Evolutionary conservation across 108 stramenopile species (phyloP).

Genomic region (Cyclotella sp.): DNA sequence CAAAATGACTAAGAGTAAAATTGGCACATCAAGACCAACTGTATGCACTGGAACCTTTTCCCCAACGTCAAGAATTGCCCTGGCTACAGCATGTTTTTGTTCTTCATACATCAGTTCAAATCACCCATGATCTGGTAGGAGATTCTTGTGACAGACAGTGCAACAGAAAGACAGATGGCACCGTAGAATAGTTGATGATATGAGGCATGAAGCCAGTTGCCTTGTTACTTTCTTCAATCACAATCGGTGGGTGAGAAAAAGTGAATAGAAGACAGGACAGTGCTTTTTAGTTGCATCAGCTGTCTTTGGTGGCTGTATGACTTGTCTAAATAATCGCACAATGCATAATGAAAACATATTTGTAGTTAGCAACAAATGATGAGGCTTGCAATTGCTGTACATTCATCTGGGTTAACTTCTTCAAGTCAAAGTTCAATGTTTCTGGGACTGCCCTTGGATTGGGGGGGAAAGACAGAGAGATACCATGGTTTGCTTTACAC

Average conservation of each 20-base stretch:
- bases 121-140: slow-evolving; percentile 84
- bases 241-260: slow-evolving; percentile 92
- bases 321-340: slow-evolving; percentile 48
- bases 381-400: neutral
- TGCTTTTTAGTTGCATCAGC: slow-evolving; percentile 46
- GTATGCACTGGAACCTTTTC: slow-evolving; percentile 68
- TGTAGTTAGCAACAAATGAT: neutral
- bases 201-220: neutral
- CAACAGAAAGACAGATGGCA: neutral
- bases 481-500: slow-evolving; percentile 86
- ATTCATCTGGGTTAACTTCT: slow-evolving; percentile 16
- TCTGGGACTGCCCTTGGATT: slow-evolving; percentile 45
- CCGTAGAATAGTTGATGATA: neutral
- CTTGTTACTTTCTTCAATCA: slow-evolving; percentile 62
- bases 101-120: slow-evolving; percentile 93
- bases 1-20: slow-evolving; percentile 87
- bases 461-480: slow-evolving; percentile 69
- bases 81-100: slow-evolving; percentile 79
- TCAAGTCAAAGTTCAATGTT: slow-evolving; percentile 17
- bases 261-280: slow-evolving; percentile 82
- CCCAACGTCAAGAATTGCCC: slow-evolving; percentile 84
- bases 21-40: slow-evolving; percentile 88
- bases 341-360: neutral
- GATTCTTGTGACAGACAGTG: slow-evolving; percentile 49
- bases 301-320: slow-evolving; percentile 44